Percentiles rank a stretch among this genome's conserved stretches.
Evolutionary conservation across 2,329 filamentous ascomycete species (phyloP).

Genomic region (Penicillium hesseltinei): DNA sequence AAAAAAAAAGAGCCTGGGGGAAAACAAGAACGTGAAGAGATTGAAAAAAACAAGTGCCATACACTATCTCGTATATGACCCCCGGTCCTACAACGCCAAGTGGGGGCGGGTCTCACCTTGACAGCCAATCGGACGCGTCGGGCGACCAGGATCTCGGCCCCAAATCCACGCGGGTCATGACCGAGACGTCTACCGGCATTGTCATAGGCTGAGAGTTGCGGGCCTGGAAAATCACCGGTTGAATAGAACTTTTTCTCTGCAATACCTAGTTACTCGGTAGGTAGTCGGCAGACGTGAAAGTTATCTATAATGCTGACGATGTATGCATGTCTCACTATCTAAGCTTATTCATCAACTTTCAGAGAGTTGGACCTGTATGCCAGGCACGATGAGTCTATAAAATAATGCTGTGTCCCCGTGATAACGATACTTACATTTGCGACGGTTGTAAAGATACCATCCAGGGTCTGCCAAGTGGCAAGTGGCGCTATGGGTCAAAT

Average conservation of each 20-base stretch:
- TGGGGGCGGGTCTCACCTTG: neutral
- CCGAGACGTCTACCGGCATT: neutral
- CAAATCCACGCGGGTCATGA: neutral
- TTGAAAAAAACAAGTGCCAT: neutral
- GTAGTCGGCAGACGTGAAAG: neutral
- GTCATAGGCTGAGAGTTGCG: constrained; percentile 1
- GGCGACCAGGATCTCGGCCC: neutral
- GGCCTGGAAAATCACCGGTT: neutral
- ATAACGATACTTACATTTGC: neutral
- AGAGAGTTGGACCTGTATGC: neutral
- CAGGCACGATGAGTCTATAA: neutral
- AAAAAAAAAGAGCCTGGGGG: neutral
- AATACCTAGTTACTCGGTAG: neutral
- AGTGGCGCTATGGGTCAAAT: neutral
- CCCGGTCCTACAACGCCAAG: neutral
- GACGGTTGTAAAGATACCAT: neutral
- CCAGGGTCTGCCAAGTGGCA: constrained; percentile 1
- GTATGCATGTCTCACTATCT: neutral
- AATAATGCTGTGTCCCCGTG: neutral
- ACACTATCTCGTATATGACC: neutral
- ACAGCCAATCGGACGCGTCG: neutral
- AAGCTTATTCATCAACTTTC: neutral
- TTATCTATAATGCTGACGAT: too few relatives aligned
- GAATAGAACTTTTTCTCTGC: neutral
- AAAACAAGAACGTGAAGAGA: neutral